Evolutionary conservation across 805 yeast genomes (phyloP).

Genomic region (Saccharomyces paradoxus): DNA sequence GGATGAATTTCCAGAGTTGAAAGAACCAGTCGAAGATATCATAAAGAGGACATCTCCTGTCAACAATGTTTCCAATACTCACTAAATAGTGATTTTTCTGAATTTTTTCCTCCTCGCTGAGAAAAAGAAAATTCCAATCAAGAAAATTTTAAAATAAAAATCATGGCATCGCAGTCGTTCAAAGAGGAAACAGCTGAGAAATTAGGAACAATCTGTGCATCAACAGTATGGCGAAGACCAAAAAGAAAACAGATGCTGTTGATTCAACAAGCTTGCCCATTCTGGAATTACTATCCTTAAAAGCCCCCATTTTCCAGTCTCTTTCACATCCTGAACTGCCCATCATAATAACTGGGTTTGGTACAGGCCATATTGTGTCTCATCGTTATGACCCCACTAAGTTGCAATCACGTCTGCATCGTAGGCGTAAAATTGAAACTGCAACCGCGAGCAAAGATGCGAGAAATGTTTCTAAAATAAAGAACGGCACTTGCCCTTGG

Average conservation of each 20-base stretch:
- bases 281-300: conserved; percentile 35
- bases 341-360: conserved; percentile 62
- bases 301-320: conserved; percentile 59
- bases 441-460: background rate
- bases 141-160: background rate
- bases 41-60: conserved; percentile 30
- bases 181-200: background rate
- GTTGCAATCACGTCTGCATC: conserved; percentile 30
- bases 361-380: conserved; percentile 67
- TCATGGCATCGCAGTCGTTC: background rate
- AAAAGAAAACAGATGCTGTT: conserved; percentile 4
- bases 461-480: conserved; percentile 6
- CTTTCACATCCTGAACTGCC: conserved; percentile 73
- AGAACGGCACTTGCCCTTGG: conserved; percentile 1
- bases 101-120: background rate
- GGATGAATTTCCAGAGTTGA: conserved; percentile 73
- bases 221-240: conserved; percentile 5
- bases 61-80: background rate
- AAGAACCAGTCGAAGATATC: conserved; percentile 49
- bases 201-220: background rate
- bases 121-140: background rate
- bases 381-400: conserved; percentile 46
- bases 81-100: background rate
- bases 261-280: conserved; percentile 20
- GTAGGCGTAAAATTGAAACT: background rate